Base-by-base conservation (phyloP, 805 yeast genomes). In the Teunomyces pallodes region DNA sequence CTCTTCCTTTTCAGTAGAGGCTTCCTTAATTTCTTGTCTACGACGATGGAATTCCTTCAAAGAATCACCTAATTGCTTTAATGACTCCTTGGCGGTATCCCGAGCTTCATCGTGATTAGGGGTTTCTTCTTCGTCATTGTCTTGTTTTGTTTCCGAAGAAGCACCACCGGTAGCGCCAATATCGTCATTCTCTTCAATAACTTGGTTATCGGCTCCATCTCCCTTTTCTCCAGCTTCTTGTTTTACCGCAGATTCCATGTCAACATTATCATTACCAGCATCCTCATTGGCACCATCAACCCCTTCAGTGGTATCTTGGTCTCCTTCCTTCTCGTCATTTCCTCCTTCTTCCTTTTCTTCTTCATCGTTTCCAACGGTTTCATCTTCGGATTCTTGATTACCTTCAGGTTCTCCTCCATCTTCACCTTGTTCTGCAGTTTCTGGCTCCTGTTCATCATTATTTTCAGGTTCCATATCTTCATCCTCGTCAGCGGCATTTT, bases 21-120 rank as follows among this genome's bases (percentile, higher is more conserved):
- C 81, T 54, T 88, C 91, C 54, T 84, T 76, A 51, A 94, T 92
- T 57, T 90, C 97, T 64, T 88, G 90, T 53, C 87, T 83, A 57
- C 96, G 86, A 62, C 89, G 86, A 62, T 92, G 95, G 69, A 87
- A 92, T 61, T 91, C 96, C 57, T 92, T 88, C 69, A 91, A 64
- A 1, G 96, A 81, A 66, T 91, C 97, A 45, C 99, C 98, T 10
- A 94, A 76, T 62, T 90, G 90, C 63, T 87, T 87, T 67, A 92
- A 73, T 0, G 95, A 82, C 57, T 90, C 90, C 48, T 79, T 77
- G 36, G 88, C 90, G 57, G 78, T 77, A 45, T 86, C 84, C 46
- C 89, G 72, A 14, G 87, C 81, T 14, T 75, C 71, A 49, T 80
- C 84, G 36, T 72, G 62, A 10, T 56, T 69, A 3, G 67, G 62